Conservation (phyloP, 78 protist genomes). For the Mantamonas sphyraenae region DNA sequence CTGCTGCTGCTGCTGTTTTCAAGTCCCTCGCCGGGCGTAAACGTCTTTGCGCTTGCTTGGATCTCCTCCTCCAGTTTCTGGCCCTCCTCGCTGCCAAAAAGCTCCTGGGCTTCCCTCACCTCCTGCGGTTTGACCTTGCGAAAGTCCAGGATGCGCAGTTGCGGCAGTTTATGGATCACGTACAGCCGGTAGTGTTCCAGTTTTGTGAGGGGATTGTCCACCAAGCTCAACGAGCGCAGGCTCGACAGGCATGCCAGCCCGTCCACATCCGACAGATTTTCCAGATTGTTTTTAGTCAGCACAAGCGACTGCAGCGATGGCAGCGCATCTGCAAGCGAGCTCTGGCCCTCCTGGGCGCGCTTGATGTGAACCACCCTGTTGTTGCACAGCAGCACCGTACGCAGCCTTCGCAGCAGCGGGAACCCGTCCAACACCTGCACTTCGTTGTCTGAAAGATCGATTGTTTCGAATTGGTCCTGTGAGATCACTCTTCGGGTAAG, state of each 20-base stretch:
- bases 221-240: conserved; percentile 28
- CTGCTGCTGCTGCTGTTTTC: neutral
- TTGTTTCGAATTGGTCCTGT: conserved; percentile 75
- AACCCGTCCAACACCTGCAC: conserved; percentile 61
- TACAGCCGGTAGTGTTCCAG: conserved; percentile 50
- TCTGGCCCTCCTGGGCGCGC: too few species aligned
- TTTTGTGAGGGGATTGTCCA: conserved; percentile 48
- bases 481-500: neutral
- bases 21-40: neutral
- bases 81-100: too few species aligned
- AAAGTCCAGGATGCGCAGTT: conserved; percentile 62
- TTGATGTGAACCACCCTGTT: conserved; percentile 54
- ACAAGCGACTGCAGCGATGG: conserved; percentile 43
- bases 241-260: conserved; percentile 21
- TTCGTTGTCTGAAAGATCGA: conserved; percentile 83
- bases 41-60: neutral
- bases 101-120: neutral
- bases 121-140: conserved; percentile 38
- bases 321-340: conserved; percentile 3
- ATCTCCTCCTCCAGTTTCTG: too few species aligned
- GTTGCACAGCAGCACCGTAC: conserved; percentile 58
- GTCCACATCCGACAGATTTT: conserved; percentile 23
- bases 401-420: conserved; percentile 57
- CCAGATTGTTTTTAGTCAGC: conserved; percentile 47
- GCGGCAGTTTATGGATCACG: conserved; percentile 57